Conservation (phyloP, 2,329 filamentous ascomycete genomes). For the Fusarium oligoseptatum region DNA sequence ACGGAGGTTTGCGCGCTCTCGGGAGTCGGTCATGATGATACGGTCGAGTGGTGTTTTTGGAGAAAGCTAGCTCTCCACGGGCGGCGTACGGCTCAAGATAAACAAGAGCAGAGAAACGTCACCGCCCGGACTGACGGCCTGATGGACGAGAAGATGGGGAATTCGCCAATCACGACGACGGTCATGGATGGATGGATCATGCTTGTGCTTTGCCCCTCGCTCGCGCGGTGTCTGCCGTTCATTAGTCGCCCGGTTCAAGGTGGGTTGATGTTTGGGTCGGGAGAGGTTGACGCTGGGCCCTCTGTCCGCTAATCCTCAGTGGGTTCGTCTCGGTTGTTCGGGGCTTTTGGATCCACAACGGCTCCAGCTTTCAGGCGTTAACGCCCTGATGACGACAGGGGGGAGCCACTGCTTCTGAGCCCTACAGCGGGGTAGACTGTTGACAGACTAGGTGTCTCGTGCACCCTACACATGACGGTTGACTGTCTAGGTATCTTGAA, state of each 20-base stretch:
- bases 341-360: slow-evolving; percentile 20
- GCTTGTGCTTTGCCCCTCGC: slow-evolving; percentile 23
- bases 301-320: slow-evolving; percentile 5
- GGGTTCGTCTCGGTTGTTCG: slow-evolving; percentile 11
- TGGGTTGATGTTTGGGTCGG: slow-evolving; percentile 33
- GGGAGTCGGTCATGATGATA: slow-evolving; percentile 46
- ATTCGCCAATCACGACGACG: slow-evolving; percentile 42
- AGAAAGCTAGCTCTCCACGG: slow-evolving; percentile 15
- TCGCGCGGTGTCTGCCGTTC: slow-evolving; percentile 23
- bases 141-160: slow-evolving; percentile 15
- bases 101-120: slow-evolving; percentile 19
- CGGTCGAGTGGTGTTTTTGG: slow-evolving; percentile 13
- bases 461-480: background rate
- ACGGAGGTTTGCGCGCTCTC: slow-evolving; percentile 45
- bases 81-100: background rate
- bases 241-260: slow-evolving; percentile 8
- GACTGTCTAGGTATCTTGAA: background rate
- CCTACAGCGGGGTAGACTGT: background rate
- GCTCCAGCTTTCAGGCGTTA: slow-evolving; percentile 31
- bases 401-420: background rate
- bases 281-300: background rate
- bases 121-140: slow-evolving; percentile 27
- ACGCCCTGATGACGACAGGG: background rate
- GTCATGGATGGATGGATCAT: slow-evolving; percentile 33
- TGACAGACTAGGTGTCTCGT: background rate